Conservation (phyloP, 805 yeast genomes). For the Pichia paraexigua region DNA sequence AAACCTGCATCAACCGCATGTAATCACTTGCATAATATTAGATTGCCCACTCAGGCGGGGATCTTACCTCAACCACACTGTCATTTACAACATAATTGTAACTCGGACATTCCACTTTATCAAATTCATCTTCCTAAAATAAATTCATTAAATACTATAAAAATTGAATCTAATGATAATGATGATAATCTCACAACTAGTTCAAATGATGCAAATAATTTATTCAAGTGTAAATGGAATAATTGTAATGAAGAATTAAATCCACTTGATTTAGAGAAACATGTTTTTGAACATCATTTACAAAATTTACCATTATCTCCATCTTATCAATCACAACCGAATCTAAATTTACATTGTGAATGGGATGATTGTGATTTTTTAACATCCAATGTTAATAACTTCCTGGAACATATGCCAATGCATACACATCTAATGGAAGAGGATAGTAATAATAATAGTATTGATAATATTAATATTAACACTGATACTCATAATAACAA, state of each 20-base stretch:
- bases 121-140: constrained; percentile 24
- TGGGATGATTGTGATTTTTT: constrained; percentile 67
- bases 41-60: constrained; percentile 8
- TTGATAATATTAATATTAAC: background rate
- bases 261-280: constrained; percentile 38
- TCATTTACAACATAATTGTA: constrained; percentile 29
- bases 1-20: background rate
- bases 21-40: background rate
- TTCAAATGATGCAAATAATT: constrained; percentile 13
- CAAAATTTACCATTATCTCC: constrained; percentile 13
- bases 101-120: constrained; percentile 22
- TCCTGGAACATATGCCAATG: constrained; percentile 53
- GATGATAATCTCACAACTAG: background rate
- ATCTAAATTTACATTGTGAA: constrained; percentile 43
- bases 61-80: constrained; percentile 4
- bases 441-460: background rate
- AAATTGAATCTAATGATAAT: constrained; percentile 19
- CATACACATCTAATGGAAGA: constrained; percentile 6
- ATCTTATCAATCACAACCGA: background rate
- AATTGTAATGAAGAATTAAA: constrained; percentile 40
- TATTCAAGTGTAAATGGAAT: constrained; percentile 56
- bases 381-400: constrained; percentile 41
- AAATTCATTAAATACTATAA: background rate
- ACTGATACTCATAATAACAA: background rate
- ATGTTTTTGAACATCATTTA: constrained; percentile 44